These are phyloP conservation scores for Acanthamoeba triangularis DNA, from an alignment of 208 protist genomes.

Conservation along the genomic window DNA sequence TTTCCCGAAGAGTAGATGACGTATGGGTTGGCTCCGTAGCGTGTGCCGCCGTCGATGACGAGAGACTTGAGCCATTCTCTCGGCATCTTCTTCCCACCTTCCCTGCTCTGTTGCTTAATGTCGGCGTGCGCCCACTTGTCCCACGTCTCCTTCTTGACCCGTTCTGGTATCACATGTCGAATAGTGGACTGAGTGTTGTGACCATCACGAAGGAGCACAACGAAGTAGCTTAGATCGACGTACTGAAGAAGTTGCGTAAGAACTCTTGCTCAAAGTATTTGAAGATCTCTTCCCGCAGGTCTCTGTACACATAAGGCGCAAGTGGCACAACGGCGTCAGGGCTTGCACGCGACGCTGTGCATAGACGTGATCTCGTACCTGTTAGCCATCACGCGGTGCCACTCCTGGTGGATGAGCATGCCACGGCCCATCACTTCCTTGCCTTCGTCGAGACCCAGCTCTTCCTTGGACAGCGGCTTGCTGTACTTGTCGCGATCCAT, in stretches of 20 bases:
- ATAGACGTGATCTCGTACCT: background rate
- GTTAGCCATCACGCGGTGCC: constrained; percentile 69
- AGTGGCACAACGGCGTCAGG: too few species aligned
- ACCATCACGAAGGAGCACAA: too few species aligned
- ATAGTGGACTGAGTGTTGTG: too few species aligned
- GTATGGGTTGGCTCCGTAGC: constrained; percentile 21
- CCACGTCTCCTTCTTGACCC: constrained; percentile 64
- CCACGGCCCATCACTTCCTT: constrained; percentile 31
- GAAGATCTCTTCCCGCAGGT: constrained; percentile 60
- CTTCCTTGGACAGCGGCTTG: constrained; percentile 65
- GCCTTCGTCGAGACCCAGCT: constrained; percentile 27
- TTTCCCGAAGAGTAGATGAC: constrained; percentile 21
- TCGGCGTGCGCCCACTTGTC: background rate
- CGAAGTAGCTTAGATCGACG: background rate
- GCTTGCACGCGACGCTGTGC: too few species aligned
- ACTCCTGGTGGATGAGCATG: constrained; percentile 60
- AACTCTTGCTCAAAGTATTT: constrained; percentile 71
- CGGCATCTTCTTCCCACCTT: background rate
- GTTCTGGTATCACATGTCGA: background rate
- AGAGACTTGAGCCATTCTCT: constrained; percentile 50
- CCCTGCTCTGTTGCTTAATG: background rate
- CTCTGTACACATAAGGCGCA: background rate
- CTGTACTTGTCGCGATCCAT: constrained; percentile 72
- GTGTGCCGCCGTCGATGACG: constrained; percentile 38
- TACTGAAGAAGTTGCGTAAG: constrained; percentile 62